Base-by-base conservation (phyloP, 768 basidiomycete genomes). In the Lactarius akahatsu region DNA sequence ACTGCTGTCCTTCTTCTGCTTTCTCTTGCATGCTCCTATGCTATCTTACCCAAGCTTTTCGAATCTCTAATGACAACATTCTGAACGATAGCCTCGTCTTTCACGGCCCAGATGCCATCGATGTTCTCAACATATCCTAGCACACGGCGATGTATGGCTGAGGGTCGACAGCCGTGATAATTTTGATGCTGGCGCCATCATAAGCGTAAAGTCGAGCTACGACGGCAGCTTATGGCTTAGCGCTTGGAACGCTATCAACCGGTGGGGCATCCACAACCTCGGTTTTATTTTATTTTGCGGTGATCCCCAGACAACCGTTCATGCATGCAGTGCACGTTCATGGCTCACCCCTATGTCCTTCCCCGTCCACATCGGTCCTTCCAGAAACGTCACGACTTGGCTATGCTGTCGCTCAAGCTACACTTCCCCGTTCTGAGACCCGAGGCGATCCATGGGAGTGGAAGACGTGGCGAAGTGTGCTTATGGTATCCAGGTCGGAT, bases 1-100 rank as follows among this genome's bases (percentile, higher is more conserved):
- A 30, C 7, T 7, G 30, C 30, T 30, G 78, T 85, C 45, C 71
- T 82, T 16, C 59, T 81, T 3, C 55, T 86, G 11, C 80, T 77
- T 4, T 71, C 89, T 20, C 77, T 91, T 9, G 87, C 85, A 6
- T 89, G 84, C 79, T 86, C 86, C 3, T 92, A 90, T 70, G 84
- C 86, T 30, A 30, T 30, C 30, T 2, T 23, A 78, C 87, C 20
- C 80, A 80, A 34, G 83, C 83, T 0, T 81, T 84, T 16, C 74
- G 76, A 63, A 71, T 85, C 18, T 82, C 85, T 3, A 80, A 86
- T 15, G 82, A 90, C 67, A 84, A 86, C 68, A 74, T 91, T 61
- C 73, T 91, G 41, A 76, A 83, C 45, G 77, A 80, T 16, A 82
- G 83, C 26, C 71, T 92, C 18, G 80, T 84, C 11, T 76, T 89